Base-by-base conservation (phyloP, 1,139 yeast species). In the Ashbya aceris region DNA sequence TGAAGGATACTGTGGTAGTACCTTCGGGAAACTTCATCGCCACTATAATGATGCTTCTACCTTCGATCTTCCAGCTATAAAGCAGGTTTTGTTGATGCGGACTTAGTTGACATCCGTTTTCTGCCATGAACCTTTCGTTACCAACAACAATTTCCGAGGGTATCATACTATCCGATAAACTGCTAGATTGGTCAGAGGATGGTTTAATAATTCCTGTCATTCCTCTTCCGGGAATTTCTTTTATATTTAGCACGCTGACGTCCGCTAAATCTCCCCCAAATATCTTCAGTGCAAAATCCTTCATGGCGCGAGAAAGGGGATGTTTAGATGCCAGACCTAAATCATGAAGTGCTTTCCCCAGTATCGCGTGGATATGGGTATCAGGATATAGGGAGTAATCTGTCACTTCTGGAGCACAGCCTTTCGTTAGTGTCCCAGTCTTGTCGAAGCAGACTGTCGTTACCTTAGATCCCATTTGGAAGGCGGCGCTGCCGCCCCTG, bases 401-500 rank as follows among this genome's bases (percentile, higher is more conserved):
- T 1, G 82, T 76, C 2, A 83, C 73, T 40, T 65, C 64, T 39
- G 79, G 70, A 30, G 75, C 75, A 1, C 84, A 84, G 17, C 76
- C 78, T 45, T 63, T 64, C 0, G 93, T 83, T 47, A 83, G 65
- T 0, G 93, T 83, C 1, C 93, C 93, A 0, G 93, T 83, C 52
- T 83, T 83, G 61, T 83, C 93, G 60, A 83, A 83, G 52, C 89
- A 83, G 10, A 82, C 74, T 36, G 79, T 72, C 44, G 76, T 74
- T 29, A 79, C 67, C 27, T 66, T 67, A 1, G 87, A 74, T 2
- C 83, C 89, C 54, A 83, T 86, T 60, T 83, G 89, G 56, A 83
- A 82, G 1, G 91, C 87, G 40, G 77, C 79, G 36, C 93, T 93
- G 9, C 93, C 93, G 29, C 91, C 91, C 53, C 80, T 73, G 1